Evolutionary conservation across 2,329 filamentous ascomycete genomes (phyloP).

Genomic region (Alternaria sp.): DNA sequence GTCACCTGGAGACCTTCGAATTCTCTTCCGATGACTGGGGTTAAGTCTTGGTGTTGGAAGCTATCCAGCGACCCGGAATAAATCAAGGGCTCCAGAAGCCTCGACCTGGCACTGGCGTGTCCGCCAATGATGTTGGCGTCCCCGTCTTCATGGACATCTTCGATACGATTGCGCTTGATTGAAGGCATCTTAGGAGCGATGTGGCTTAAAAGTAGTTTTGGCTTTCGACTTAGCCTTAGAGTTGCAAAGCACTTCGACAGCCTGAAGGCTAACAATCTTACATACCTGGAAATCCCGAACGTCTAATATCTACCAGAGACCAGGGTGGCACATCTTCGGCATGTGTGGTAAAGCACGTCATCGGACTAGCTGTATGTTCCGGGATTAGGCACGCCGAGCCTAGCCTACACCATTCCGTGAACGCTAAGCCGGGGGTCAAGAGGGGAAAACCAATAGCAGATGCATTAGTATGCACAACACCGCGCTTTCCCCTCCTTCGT

Average conservation of each 20-base stretch:
- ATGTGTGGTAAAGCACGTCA: conserved; percentile 13
- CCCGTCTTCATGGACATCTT: conserved; percentile 12
- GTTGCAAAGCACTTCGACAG: neutral
- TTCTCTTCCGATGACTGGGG: conserved; percentile 61
- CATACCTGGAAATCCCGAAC: conserved; percentile 1
- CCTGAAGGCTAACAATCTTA: neutral
- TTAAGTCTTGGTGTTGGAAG: conserved; percentile 53
- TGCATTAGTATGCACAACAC: conserved; percentile 8
- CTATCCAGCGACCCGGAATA: conserved; percentile 37
- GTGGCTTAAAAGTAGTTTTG: neutral
- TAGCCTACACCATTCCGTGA: conserved; percentile 4
- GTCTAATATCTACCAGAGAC: conserved; percentile 4
- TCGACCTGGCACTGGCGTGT: conserved; percentile 31
- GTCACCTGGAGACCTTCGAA: conserved; percentile 50
- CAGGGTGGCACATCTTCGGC: neutral
- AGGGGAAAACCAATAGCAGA: conserved; percentile 5
- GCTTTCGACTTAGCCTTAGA: neutral
- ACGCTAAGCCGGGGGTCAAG: neutral
- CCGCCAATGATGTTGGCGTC: conserved; percentile 30
- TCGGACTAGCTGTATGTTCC: conserved; percentile 11
- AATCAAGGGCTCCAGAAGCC: conserved; percentile 28
- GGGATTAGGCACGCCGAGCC: conserved; percentile 11
- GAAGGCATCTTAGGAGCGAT: conserved; percentile 30
- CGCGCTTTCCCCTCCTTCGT: conserved; percentile 7
- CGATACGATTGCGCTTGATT: conserved; percentile 23